Percentiles rank a stretch among this genome's conserved stretches.
Evolutionary conservation across 116 monocot genomes (phyloP).

Genomic region (Posidonia oceanica): DNA sequence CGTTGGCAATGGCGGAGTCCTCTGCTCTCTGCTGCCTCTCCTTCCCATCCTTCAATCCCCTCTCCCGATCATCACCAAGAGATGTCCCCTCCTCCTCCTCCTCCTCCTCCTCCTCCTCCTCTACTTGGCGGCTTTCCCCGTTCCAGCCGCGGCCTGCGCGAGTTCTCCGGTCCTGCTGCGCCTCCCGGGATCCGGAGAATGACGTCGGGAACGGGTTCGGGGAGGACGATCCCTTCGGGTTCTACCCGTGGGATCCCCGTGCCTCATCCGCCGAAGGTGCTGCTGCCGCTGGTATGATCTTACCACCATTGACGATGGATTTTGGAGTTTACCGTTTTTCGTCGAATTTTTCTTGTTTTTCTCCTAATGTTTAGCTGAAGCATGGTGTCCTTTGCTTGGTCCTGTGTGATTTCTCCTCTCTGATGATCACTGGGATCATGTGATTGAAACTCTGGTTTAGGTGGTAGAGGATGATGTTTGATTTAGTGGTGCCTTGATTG

Average conservation of each 20-base stretch:
- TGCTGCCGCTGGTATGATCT: neutral
- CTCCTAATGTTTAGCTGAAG: no score
- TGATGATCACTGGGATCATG: no score
- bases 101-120: slow-evolving; percentile 1
- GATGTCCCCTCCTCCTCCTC: neutral
- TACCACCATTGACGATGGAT: no score
- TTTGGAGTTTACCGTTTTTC: no score
- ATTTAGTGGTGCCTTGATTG: no score
- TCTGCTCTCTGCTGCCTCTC: slow-evolving; percentile 24
- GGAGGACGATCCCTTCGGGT: slow-evolving; percentile 55
- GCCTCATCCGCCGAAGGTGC: slow-evolving; percentile 8
- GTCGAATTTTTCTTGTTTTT: no score
- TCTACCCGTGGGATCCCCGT: slow-evolving; percentile 80
- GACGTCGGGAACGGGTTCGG: slow-evolving; percentile 12
- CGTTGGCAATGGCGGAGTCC: slow-evolving; percentile 34
- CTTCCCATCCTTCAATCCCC: slow-evolving; percentile 10
- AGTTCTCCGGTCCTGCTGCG: slow-evolving; percentile 15
- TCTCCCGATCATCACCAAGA: neutral
- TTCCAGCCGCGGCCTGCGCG: neutral
- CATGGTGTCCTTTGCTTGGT: no score
- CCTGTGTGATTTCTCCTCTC: no score
- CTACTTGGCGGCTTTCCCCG: neutral
- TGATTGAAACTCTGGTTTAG: no score
- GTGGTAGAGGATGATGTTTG: no score
- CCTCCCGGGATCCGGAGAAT: slow-evolving; percentile 26